Evolutionary conservation across 495 filamentous ascomycete genomes (phyloP).

Genomic region (Aspergillus nanangensis): DNA sequence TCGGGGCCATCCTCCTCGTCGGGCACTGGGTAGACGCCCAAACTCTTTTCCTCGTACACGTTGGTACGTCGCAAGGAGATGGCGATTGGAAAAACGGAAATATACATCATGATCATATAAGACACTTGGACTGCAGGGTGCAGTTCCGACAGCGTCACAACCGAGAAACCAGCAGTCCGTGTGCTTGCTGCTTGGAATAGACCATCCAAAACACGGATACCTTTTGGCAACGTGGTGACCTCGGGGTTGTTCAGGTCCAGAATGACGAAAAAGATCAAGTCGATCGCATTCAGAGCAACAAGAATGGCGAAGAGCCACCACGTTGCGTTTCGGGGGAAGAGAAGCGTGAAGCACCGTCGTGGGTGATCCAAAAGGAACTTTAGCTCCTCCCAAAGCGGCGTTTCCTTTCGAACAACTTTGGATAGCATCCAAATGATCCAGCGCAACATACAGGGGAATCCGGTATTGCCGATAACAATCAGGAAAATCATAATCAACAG

Average conservation of each 20-base stretch:
- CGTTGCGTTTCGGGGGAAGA: conserved; percentile 86
- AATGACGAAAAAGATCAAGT: conserved; percentile 84
- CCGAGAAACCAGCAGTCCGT: conserved; percentile 81
- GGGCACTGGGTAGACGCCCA: conserved; percentile 65
- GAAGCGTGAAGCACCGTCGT: conserved; percentile 86
- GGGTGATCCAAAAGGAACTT: conserved; percentile 91
- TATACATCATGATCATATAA: conserved; percentile 99
- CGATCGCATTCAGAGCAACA: conserved; percentile 73
- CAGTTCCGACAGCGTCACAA: conserved; percentile 67
- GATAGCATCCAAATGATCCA: conserved; percentile 79
- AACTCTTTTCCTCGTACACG: conserved; percentile 91
- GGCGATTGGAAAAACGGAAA: conserved; percentile 92
- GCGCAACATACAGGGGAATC: conserved; percentile 88
- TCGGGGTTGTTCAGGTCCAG: conserved; percentile 73
- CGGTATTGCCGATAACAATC: conserved; percentile 91
- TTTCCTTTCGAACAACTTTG: conserved; percentile 51
- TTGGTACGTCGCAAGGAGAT: conserved; percentile 92
- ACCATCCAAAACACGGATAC: conserved; percentile 73
- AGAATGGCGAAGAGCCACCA: conserved; percentile 94
- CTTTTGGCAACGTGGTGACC: conserved; percentile 57
- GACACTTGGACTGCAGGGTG: conserved; percentile 93
- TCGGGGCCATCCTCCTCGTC: conserved; percentile 39
- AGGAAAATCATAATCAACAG: conserved; percentile 73
- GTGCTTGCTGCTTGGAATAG: conserved; percentile 86
- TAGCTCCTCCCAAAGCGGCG: conserved; percentile 78